Conservation (phyloP, 2,329 filamentous ascomycete species). For the Mariannaea elegans region DNA sequence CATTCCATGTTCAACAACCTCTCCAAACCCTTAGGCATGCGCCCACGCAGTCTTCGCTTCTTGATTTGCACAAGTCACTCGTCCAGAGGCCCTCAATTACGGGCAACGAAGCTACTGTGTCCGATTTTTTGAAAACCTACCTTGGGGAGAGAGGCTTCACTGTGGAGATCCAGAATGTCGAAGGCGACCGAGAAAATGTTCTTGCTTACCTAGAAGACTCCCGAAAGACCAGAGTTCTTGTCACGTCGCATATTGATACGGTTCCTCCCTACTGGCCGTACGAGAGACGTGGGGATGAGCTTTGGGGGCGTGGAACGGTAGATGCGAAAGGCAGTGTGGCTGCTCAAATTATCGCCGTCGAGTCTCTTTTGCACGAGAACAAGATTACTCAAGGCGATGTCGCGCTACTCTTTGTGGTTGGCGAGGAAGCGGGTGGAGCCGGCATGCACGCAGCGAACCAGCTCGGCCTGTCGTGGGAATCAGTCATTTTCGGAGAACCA, state of each 20-base stretch:
- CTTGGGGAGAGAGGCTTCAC: slow-evolving; percentile 51
- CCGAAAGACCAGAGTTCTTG: slow-evolving; percentile 62
- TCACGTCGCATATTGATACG: slow-evolving; percentile 80
- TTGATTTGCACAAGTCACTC: slow-evolving; percentile 77
- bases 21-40: not conserved
- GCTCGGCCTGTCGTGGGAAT: slow-evolving; percentile 31
- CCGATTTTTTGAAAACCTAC: slow-evolving; percentile 54
- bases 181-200: slow-evolving; percentile 66
- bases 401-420: slow-evolving; percentile 35
- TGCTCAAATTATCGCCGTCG: slow-evolving; percentile 29
- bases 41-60: not conserved
- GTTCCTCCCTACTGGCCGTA: slow-evolving; percentile 75
- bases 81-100: slow-evolving; percentile 74
- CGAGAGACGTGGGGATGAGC: slow-evolving; percentile 54
- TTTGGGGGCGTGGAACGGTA: slow-evolving; percentile 71
- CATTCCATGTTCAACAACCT: not conserved
- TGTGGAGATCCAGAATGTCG: slow-evolving; percentile 40
- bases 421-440: slow-evolving; percentile 36
- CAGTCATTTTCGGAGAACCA: slow-evolving; percentile 39
- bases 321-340: slow-evolving; percentile 69
- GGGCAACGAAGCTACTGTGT: slow-evolving; percentile 70
- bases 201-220: slow-evolving; percentile 66
- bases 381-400: slow-evolving; percentile 30
- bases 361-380: slow-evolving; percentile 28
- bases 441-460: slow-evolving; percentile 36